phyloP scores from a whole-genome alignment of 2,329 filamentous ascomycete genomes.

The Botrytis paeoniae region DNA sequence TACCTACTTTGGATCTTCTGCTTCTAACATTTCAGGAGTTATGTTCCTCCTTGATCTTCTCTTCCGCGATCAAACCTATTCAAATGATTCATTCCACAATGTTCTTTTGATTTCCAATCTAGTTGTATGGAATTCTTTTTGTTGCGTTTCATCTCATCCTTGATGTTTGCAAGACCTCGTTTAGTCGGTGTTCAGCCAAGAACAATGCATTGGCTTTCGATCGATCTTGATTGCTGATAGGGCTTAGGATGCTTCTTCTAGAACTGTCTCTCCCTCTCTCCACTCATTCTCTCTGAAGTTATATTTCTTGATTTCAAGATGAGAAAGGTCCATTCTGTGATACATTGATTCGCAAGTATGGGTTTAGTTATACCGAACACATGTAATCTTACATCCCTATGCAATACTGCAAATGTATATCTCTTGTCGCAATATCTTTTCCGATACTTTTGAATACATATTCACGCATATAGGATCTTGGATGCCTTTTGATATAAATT shows the following conservation, averaged over 20 bases:
- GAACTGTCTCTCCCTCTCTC: background rate
- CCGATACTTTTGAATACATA: background rate
- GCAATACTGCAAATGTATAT: background rate
- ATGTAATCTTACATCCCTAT: background rate
- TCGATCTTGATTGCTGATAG: constrained; percentile 2
- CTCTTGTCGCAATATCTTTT: background rate
- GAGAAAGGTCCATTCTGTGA: background rate
- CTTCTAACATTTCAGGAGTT: background rate
- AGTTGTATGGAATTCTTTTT: background rate
- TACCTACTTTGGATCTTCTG: background rate
- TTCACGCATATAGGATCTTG: too few relatives aligned
- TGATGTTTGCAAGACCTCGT: background rate
- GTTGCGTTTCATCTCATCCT: constrained; percentile 5
- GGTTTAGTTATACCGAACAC: background rate
- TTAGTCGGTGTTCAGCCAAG: background rate
- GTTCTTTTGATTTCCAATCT: background rate
- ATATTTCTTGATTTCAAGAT: background rate
- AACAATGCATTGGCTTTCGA: constrained; percentile 9
- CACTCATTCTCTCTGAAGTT: background rate
- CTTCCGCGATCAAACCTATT: background rate
- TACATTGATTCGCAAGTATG: constrained; percentile 6
- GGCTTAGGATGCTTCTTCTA: background rate
- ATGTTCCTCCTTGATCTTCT: background rate
- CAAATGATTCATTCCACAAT: background rate
- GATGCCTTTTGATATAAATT: background rate